Percentiles rank a stretch among this genome's conserved stretches.
Evolutionary conservation across 169 alveolate genomes (phyloP).

Genomic region (Plasmodium adleri): DNA sequence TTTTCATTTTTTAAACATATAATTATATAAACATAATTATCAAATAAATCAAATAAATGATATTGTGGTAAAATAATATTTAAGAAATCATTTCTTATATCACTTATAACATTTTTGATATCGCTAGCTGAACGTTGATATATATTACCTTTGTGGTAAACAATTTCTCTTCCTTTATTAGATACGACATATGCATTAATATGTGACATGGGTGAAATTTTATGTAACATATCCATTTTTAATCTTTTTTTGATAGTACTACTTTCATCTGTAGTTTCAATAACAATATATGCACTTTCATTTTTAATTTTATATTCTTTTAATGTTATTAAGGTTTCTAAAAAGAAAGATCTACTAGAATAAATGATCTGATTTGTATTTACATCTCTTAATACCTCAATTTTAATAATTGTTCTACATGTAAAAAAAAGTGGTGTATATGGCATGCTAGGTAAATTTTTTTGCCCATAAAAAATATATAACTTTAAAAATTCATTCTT

Average conservation of each 20-base stretch:
- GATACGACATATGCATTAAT: constrained; percentile 63
- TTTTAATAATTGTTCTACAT: constrained; percentile 65
- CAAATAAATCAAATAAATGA: constrained; percentile 54
- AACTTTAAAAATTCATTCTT: constrained; percentile 47
- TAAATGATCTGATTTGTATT: constrained; percentile 59
- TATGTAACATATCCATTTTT: constrained; percentile 60
- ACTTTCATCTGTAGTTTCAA: constrained; percentile 59
- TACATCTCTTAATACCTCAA: constrained; percentile 63
- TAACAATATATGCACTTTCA: constrained; percentile 57
- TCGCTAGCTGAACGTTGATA: constrained; percentile 70
- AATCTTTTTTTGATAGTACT: constrained; percentile 59
- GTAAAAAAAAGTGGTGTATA: constrained; percentile 41
- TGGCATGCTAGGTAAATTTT: constrained; percentile 30
- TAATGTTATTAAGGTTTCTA: constrained; percentile 62
- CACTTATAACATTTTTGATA: constrained; percentile 61
- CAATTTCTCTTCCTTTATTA: constrained; percentile 57
- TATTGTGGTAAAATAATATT: constrained; percentile 59
- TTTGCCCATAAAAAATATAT: constrained; percentile 61
- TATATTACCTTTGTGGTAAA: constrained; percentile 60
- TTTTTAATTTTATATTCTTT: constrained; percentile 61
- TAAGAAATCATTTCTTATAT: constrained; percentile 54
- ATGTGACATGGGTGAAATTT: constrained; percentile 66
- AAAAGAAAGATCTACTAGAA: constrained; percentile 68
- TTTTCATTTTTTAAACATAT: constrained; percentile 65
- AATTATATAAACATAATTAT: constrained; percentile 45